These are phyloP conservation scores for Aspergillus costaricaensis DNA, from an alignment of 2,329 filamentous ascomycete species.

Conservation along the genomic window DNA sequence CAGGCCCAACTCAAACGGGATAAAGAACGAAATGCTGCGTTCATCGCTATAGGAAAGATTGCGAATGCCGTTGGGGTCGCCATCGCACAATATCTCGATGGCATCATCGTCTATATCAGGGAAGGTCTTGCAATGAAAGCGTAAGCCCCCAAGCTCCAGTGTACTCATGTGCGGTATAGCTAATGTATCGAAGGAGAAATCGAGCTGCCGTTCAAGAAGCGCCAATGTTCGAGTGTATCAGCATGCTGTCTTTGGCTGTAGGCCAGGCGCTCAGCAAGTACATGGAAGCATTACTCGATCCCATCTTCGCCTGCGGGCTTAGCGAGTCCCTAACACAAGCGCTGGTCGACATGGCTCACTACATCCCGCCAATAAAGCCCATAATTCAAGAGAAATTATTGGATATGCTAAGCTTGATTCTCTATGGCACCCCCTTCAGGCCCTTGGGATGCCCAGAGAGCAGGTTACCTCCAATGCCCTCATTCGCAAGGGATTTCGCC, in stretches of 20 bases:
- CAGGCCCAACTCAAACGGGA: slow-evolving; percentile 93
- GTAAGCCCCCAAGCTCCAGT: slow-evolving; percentile 34
- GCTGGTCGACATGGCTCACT: slow-evolving; percentile 97
- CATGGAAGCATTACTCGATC: slow-evolving; percentile 91
- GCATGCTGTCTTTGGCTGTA: slow-evolving; percentile 90
- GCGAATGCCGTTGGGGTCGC: slow-evolving; percentile 94
- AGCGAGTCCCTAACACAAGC: slow-evolving; percentile 93
- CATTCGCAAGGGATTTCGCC: slow-evolving; percentile 86
- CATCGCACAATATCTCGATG: slow-evolving; percentile 92
- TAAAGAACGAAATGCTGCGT: slow-evolving; percentile 90
- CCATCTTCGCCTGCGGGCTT: slow-evolving; percentile 94
- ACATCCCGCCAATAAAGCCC: slow-evolving; percentile 90
- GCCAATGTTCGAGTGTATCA: slow-evolving; percentile 96
- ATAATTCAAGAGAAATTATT: slow-evolving; percentile 92
- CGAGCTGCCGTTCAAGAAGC: slow-evolving; percentile 60
- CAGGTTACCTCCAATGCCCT: slow-evolving; percentile 75
- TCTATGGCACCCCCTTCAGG: slow-evolving; percentile 89
- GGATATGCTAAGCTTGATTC: slow-evolving; percentile 90
- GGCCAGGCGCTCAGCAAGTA: slow-evolving; percentile 97
- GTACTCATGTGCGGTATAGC: slow-evolving; percentile 19
- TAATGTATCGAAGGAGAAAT: slow-evolving; percentile 51
- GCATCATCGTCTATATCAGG: slow-evolving; percentile 88
- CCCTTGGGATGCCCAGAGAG: slow-evolving; percentile 89
- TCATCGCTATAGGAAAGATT: slow-evolving; percentile 93
- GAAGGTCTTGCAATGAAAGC: slow-evolving; percentile 85